Evolutionary conservation across 177 flowering plant species (phyloP), one percentile per base, ranked within the genome.

Genomic region (Vitis hybrid): DNA sequence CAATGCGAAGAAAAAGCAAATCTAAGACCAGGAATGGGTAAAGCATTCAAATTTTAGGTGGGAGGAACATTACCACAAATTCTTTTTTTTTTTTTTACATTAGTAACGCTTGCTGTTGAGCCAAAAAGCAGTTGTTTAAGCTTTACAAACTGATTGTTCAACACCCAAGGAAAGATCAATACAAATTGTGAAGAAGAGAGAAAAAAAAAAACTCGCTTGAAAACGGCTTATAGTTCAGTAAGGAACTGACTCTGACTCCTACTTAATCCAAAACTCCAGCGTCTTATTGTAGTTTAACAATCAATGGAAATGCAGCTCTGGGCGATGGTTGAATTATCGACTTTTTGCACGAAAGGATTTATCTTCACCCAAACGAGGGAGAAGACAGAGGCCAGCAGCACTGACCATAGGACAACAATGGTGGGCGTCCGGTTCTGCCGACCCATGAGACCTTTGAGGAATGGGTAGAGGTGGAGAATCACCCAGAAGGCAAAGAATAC

Each of bases 381-480:
- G 82, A 93, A 93, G 12, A 93, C 91, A 13, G 97, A 91, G 1
- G 98, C 98, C 86, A 91, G 74, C 27, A 93, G 82, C 70, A 93
- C 92, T 1, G 98, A 91, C 97, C 94, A 91, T 32, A 90, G 75
- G 32, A 93, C 81, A 59, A 93, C 98, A 79, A 91, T 86, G 66
- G 97, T 91, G 2, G 97, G 98, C 8, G 97, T 93, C 24, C 95
- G 66, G 71, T 91, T 93, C 67, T 90, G 97, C 63, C 93, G 84
- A 8, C 98, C 98, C 98, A 93, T 91, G 51, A 91, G 89, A 82
- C 98, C 98, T 70, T 93, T 93, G 52, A 92, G 89, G 94, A 92
- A 92, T 11, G 96, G 80, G 63, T 77, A 77, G 52, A 77, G 74
- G 68, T 77, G 80, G 52, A 90, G 70, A 67, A 93, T 91, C 75